Evolutionary conservation across 2,329 filamentous ascomycete species (phyloP).

Genomic region (Phaeophleospora eucalypticola): DNA sequence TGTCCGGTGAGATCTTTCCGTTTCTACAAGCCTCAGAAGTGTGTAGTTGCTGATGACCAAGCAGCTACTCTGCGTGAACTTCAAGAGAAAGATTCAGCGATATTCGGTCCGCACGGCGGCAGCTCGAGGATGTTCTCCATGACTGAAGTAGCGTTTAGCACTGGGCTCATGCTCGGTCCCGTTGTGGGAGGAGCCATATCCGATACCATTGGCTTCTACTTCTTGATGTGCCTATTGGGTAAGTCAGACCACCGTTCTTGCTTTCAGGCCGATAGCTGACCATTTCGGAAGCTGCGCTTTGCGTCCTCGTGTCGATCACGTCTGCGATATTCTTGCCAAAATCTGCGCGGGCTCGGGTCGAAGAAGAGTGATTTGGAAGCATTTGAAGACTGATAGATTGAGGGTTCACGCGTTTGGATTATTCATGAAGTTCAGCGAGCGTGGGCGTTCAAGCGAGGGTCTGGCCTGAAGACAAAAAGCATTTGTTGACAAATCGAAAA

Average conservation of each 20-base stretch:
- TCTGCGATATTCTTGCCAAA: no score
- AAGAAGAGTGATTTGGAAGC: no score
- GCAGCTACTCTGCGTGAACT: constrained; percentile 13
- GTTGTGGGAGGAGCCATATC: constrained; percentile 14
- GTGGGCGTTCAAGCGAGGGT: no score
- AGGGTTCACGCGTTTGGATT: no score
- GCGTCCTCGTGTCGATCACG: no score
- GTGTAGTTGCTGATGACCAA: neutral
- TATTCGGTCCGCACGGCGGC: constrained; percentile 18
- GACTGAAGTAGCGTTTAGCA: constrained; percentile 17
- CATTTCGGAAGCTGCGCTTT: no score
- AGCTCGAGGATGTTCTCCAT: constrained; percentile 16
- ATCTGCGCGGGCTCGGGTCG: no score
- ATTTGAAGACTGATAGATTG: no score
- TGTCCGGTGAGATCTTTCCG: constrained; percentile 11
- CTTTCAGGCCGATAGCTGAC: no score
- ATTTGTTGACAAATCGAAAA: no score
- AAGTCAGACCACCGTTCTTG: constrained; percentile 4
- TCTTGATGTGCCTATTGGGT: constrained; percentile 13
- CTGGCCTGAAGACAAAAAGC: no score
- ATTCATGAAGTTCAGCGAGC: no score
- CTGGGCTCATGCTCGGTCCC: constrained; percentile 17
- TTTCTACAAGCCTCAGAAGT: neutral
- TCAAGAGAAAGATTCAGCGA: constrained; percentile 8
- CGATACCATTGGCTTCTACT: constrained; percentile 17